phyloP scores from a whole-genome alignment of 1,139 yeast species.

The Starmera stellimalicola region DNA sequence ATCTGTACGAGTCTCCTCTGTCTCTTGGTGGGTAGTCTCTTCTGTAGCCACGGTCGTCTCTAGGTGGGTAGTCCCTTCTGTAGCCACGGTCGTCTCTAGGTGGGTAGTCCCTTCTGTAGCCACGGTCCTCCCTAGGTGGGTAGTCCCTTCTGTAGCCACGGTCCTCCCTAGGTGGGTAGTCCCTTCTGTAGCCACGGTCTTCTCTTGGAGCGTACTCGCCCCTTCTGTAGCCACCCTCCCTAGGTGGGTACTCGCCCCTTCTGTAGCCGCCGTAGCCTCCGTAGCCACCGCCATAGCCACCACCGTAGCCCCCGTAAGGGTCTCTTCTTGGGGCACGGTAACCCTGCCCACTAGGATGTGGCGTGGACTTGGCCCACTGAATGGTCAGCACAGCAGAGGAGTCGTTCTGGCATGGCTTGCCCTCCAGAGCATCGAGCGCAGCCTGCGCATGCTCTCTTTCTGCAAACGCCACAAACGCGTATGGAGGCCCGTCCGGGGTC shows the following conservation, averaged over 20 bases:
- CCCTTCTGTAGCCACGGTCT: conserved; percentile 17
- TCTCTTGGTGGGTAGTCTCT: conserved; percentile 10
- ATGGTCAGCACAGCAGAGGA: conserved; percentile 34
- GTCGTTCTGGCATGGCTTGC: conserved; percentile 34
- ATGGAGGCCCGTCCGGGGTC: conserved; percentile 52
- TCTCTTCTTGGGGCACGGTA: conserved; percentile 3
- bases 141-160: conserved; percentile 15
- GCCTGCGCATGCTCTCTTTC: conserved; percentile 51
- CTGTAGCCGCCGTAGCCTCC: conserved; percentile 2
- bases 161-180: conserved; percentile 13
- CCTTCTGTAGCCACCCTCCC: conserved; percentile 15
- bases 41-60: conserved; percentile 15
- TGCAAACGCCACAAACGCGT: conserved; percentile 66
- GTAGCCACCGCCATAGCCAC: conserved; percentile 14
- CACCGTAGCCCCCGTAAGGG: conserved; percentile 15
- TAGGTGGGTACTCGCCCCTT: conserved; percentile 5
- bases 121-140: conserved; percentile 16
- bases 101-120: conserved; percentile 11
- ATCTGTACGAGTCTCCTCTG: conserved; percentile 12
- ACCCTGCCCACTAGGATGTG: conserved; percentile 25
- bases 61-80: conserved; percentile 6
- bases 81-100: conserved; percentile 8
- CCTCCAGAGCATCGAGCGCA: conserved; percentile 44
- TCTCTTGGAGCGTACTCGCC: conserved; percentile 12
- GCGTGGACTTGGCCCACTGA: conserved; percentile 51